phyloP scores from a whole-genome alignment of 371 early-diverging fungal genomes.

The Conidiobolus incongruus region DNA sequence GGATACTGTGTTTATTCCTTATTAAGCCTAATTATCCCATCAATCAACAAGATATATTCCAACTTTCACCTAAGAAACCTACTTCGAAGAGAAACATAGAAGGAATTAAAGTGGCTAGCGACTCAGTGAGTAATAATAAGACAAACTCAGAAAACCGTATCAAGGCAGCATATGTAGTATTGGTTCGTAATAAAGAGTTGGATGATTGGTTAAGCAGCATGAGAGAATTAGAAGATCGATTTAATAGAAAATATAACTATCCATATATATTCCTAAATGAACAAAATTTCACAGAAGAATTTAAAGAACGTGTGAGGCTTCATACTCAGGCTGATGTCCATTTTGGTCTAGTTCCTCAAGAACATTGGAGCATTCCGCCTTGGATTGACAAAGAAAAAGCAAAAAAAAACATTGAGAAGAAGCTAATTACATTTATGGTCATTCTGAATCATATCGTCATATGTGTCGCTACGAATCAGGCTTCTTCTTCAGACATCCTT shows the following conservation, averaged over 20 bases:
- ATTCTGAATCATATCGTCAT: conserved; percentile 60
- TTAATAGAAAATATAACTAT: conserved; percentile 56
- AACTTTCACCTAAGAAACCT: too few species aligned
- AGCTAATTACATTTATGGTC: conserved; percentile 50
- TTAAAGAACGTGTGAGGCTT: conserved; percentile 24
- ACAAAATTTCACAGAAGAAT: conserved; percentile 46
- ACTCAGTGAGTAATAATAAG: too few species aligned
- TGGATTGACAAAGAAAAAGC: conserved; percentile 54
- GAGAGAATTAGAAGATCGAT: conserved; percentile 49
- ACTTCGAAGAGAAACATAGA: too few species aligned
- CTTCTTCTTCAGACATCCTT: conserved; percentile 61
- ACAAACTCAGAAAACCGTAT: too few species aligned
- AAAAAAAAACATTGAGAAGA: conserved; percentile 18
- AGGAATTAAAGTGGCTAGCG: too few species aligned
- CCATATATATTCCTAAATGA: conserved; percentile 76
- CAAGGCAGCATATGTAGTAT: conserved; percentile 37
- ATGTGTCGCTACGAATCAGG: too few species aligned
- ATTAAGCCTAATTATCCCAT: too few species aligned
- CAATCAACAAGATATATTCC: too few species aligned
- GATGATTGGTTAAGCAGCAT: conserved; percentile 35
- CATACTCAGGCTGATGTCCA: conserved; percentile 24
- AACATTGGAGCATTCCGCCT: conserved; percentile 56
- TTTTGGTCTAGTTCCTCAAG: conserved; percentile 45
- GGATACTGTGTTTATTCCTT: too few species aligned
- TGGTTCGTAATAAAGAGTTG: conserved; percentile 49